These are phyloP conservation scores for Nadsonia starkeyi-henricii DNA, from an alignment of 1,139 yeast species.

Conservation along the genomic window DNA sequence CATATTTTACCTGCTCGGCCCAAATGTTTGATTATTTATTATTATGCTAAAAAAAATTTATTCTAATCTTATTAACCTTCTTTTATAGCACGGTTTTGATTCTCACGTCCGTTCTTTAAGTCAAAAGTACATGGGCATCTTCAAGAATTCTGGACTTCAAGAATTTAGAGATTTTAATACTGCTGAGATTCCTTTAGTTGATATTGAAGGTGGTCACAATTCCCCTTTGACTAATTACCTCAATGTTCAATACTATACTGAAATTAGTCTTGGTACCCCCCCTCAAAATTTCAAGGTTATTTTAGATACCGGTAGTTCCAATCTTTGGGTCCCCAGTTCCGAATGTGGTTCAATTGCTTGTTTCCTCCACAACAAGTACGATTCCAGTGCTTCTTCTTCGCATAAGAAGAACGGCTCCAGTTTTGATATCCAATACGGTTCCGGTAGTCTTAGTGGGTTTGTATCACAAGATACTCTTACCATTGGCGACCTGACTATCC, in stretches of 20 bases:
- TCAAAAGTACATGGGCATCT: constrained; percentile 51
- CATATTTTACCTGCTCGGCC: no score
- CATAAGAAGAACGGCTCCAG: constrained; percentile 77
- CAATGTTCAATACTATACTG: constrained; percentile 92
- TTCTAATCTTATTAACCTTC: not conserved
- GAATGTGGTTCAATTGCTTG: constrained; percentile 92
- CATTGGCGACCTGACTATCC: constrained; percentile 73
- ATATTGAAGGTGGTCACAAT: constrained; percentile 35
- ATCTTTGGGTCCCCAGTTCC: constrained; percentile 87
- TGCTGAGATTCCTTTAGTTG: constrained; percentile 16
- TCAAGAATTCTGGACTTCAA: constrained; percentile 27
- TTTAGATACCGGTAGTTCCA: constrained; percentile 90
- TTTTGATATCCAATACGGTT: constrained; percentile 78
- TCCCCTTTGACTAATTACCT: constrained; percentile 82
- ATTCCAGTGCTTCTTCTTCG: constrained; percentile 62
- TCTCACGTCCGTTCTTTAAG: constrained; percentile 61
- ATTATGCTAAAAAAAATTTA: no score
- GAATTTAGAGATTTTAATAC: constrained; percentile 19
- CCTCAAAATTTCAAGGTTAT: constrained; percentile 67
- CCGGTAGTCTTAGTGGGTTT: constrained; percentile 85
- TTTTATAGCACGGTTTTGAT: constrained; percentile 26
- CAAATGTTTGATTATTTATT: no score
- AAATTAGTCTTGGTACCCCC: constrained; percentile 81
- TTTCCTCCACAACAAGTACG: constrained; percentile 80
- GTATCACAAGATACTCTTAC: constrained; percentile 71